Conservation (phyloP, 1,284 basidiomycete genomes). For the Sparassis latifolia region DNA sequence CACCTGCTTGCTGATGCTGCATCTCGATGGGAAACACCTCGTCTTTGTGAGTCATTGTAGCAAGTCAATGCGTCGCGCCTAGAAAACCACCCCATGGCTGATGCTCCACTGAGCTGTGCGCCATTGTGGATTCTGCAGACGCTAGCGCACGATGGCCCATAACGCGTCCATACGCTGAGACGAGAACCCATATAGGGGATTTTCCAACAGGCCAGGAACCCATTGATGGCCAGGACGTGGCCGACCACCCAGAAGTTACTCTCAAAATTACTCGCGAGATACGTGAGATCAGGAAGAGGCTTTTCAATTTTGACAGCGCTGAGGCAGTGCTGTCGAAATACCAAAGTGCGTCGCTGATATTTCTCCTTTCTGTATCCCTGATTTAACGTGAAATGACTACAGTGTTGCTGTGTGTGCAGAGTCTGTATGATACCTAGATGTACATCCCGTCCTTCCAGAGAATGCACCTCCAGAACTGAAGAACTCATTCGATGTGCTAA, state of each 20-base stretch:
- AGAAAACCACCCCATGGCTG: conserved; percentile 62
- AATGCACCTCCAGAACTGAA: conserved; percentile 50
- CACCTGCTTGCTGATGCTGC: conserved; percentile 69
- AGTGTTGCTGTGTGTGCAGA: conserved; percentile 38
- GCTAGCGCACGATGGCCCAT: conserved; percentile 61
- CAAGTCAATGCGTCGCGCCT: conserved; percentile 80
- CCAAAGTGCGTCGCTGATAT: conserved; percentile 46
- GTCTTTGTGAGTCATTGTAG: conserved; percentile 87
- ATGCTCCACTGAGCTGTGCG: conserved; percentile 54
- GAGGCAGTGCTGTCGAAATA: conserved; percentile 78
- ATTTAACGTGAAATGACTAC: neutral
- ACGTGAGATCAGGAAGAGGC: conserved; percentile 62
- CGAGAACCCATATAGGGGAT: conserved; percentile 72
- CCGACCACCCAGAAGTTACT: conserved; percentile 54
- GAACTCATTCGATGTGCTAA: conserved; percentile 54
- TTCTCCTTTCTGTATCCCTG: neutral
- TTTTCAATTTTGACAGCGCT: conserved; percentile 77
- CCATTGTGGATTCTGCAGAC: conserved; percentile 72
- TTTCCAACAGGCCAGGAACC: conserved; percentile 52
- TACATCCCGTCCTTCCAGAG: conserved; percentile 71
- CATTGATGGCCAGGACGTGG: conserved; percentile 57
- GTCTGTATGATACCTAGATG: conserved; percentile 85
- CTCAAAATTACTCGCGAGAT: conserved; percentile 62
- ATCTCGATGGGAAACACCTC: conserved; percentile 85
- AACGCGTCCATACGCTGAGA: conserved; percentile 30